phyloP scores from a whole-genome alignment of 2,329 filamentous ascomycete species.

The Curvularia lunata region DNA sequence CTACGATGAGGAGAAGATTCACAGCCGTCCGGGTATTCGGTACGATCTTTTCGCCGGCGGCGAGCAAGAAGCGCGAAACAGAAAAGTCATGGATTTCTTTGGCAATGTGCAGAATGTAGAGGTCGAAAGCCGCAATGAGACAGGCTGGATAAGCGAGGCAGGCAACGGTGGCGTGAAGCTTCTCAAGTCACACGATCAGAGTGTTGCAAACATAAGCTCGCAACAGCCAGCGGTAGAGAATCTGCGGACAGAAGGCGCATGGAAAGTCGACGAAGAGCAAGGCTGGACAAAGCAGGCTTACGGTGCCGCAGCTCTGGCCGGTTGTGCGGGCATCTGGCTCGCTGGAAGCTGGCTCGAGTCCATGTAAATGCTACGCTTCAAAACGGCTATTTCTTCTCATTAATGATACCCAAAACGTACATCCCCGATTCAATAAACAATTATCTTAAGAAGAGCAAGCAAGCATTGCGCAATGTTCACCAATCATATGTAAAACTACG shows the following conservation, averaged over 20 bases:
- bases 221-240: constrained; percentile 20
- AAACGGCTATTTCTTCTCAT: not conserved
- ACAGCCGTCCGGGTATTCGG: constrained; percentile 86
- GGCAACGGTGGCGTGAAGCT: constrained; percentile 73
- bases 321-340: constrained; percentile 50
- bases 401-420: constrained; percentile 14
- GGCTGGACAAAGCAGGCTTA: constrained; percentile 51
- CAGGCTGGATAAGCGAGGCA: constrained; percentile 69
- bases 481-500: no score
- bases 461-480: no score
- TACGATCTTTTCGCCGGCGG: constrained; percentile 95
- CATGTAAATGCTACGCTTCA: constrained; percentile 11
- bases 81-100: constrained; percentile 94
- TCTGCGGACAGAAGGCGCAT: constrained; percentile 40
- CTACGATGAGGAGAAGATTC: constrained; percentile 93
- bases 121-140: constrained; percentile 65
- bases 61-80: constrained; percentile 74
- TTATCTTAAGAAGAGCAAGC: no score
- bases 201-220: constrained; percentile 28
- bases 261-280: constrained; percentile 46
- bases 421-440: not conserved
- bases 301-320: constrained; percentile 49
- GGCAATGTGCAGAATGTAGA: constrained; percentile 98
- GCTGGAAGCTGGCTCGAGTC: constrained; percentile 50
- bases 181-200: constrained; percentile 50